Base-by-base conservation (phyloP, 2,329 filamentous ascomycete genomes). In the Fusarium oxysporum region DNA sequence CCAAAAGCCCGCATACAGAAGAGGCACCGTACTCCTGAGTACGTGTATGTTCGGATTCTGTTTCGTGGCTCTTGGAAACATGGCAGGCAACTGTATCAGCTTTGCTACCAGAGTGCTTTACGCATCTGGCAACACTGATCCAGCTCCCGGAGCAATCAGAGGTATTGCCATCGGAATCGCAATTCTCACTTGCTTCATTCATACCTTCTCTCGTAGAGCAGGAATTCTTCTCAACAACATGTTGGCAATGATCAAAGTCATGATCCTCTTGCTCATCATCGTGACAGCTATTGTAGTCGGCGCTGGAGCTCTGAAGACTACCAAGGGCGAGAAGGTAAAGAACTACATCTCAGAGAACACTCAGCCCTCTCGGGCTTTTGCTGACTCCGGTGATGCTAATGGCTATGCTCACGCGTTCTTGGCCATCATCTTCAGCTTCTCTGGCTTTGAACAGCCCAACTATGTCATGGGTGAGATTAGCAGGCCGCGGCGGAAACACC, bases 171-270 rank as follows among this genome's bases (percentile, higher is more conserved):
- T 89, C 32, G 82, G 77, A 8, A 79, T 83, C 1, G 80, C 85
- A 12, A 82, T 82, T 0, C 71, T 83, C 16, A 83, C 85, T 6
- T 86, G 86, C 62, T 79, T 87, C 23, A 81, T 88, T 3, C 87
- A 89, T 65, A 82, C 81, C 7, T 76, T 82, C 43, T 88, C 85
- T 47, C 80, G 87, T 32, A 80, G 83, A 12, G 86, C 85, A 6
- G 87, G 87, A 5, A 87, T 89, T 47, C 75, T 81, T 28, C 73
- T 89, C 30, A 87, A 86, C 75, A 89, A 89, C 68, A 30, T 82
- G n/a, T 79, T 89, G 37, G 87, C 87, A 7, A 76, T 84, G 6
- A 72, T 87, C 65, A 89, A 89, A 70, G 76, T 88, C 6, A 72
- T 80, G 50, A 83, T 88, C 4, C 81, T 89, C 4, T 61, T 88